Percentiles rank a stretch among this genome's conserved stretches.
Conservation (phyloP, 495 filamentous ascomycete species). For the Massariosphaeria phaeospora region DNA sequence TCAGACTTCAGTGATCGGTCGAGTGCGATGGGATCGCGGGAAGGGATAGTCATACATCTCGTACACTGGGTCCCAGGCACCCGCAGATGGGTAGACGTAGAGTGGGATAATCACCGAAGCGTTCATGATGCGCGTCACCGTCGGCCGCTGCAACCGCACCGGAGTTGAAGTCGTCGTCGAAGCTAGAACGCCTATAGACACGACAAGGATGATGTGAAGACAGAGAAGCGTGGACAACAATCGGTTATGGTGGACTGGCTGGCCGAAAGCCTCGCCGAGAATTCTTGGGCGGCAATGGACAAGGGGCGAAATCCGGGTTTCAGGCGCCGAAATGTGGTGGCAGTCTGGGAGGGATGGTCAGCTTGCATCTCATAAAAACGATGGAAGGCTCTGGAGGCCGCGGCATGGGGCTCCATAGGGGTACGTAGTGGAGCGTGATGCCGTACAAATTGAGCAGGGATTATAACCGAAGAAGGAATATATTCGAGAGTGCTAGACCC, state of each 20-base stretch:
- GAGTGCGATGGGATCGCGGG: neutral
- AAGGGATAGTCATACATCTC: constrained; percentile 18
- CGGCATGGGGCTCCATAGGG: constrained; percentile 19
- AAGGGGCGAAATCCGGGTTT: constrained; percentile 15
- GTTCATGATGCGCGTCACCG: constrained; percentile 8
- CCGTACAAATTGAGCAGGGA: constrained; percentile 30
- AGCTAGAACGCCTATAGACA: neutral
- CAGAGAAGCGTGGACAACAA: neutral
- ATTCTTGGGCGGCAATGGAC: constrained; percentile 23
- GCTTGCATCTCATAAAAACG: constrained; percentile 21
- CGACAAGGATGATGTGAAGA: neutral
- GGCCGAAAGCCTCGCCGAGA: neutral
- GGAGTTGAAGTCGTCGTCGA: neutral
- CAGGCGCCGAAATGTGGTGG: constrained; percentile 8
- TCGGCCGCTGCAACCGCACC: neutral
- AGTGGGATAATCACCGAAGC: constrained; percentile 27
- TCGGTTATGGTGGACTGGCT: neutral
- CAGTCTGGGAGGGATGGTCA: constrained; percentile 19
- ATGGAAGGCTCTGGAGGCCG: constrained; percentile 24
- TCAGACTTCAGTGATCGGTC: constrained; percentile 4
- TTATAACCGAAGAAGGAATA: constrained; percentile 28
- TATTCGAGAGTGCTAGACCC: constrained; percentile 30
- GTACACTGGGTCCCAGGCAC: constrained; percentile 31
- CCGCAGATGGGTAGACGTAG: constrained; percentile 31
- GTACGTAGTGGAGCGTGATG: constrained; percentile 24